These are phyloP conservation scores for Escovopsis weberi DNA, from an alignment of 2,329 filamentous ascomycete genomes.

Conservation along the genomic window DNA sequence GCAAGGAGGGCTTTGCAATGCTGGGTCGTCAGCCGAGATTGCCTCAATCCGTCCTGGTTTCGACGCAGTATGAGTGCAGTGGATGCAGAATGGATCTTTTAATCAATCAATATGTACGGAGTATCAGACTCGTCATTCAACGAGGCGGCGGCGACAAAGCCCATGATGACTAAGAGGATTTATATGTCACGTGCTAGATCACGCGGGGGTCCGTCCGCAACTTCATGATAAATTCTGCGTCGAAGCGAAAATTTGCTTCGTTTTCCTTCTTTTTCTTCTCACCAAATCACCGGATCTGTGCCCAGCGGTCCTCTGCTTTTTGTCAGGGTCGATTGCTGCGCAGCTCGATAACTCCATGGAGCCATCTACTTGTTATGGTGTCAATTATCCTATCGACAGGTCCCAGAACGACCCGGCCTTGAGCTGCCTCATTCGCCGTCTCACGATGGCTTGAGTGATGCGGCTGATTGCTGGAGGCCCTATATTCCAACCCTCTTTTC, in stretches of 20 bases:
- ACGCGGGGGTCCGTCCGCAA: conserved; percentile 4
- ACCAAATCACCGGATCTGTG: conserved; percentile 63
- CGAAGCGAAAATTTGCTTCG: no score
- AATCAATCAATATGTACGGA: no score
- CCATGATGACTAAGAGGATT: neutral
- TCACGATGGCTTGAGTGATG: conserved; percentile 49
- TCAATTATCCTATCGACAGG: conserved; percentile 90
- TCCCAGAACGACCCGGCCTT: conserved; percentile 62
- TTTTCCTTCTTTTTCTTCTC: conserved; percentile 18
- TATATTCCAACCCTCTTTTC: conserved; percentile 86
- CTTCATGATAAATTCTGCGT: no score
- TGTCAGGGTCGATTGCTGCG: conserved; percentile 61
- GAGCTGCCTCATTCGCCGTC: conserved; percentile 51
- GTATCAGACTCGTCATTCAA: no score
- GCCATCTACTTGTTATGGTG: conserved; percentile 61
- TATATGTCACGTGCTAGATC: conserved; percentile 1
- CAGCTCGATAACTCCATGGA: conserved; percentile 79
- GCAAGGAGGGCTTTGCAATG: neutral
- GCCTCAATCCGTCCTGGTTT: neutral
- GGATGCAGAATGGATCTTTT: no score
- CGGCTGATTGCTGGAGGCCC: conserved; percentile 44
- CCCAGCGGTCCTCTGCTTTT: conserved; percentile 56
- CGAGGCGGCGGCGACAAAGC: no score
- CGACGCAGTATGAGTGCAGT: no score
- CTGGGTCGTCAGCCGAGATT: neutral